These are phyloP conservation scores for Cercophora newfieldiana DNA, from an alignment of 495 filamentous ascomycete genomes.

Conservation along the genomic window DNA sequence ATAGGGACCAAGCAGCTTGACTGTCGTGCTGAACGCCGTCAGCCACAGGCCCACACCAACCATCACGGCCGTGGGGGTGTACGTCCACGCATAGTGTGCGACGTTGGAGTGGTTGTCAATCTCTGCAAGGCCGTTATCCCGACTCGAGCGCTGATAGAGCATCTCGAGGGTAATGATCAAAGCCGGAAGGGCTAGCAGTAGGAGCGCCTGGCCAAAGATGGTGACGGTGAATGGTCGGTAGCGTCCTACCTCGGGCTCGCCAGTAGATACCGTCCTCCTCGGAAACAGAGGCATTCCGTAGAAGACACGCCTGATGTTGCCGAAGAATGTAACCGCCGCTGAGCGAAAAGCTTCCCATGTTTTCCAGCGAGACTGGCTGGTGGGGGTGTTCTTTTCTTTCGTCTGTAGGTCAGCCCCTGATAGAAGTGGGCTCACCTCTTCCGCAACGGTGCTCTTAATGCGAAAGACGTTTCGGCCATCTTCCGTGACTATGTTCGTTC, in stretches of 20 bases:
- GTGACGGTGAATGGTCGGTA: constrained; percentile 1
- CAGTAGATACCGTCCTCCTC: too few species aligned
- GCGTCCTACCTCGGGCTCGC: too few species aligned
- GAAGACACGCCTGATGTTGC: too few species aligned
- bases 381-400: background rate
- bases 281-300: too few species aligned
- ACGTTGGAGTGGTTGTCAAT: background rate
- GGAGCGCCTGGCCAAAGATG: background rate
- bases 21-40: background rate
- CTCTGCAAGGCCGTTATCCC: background rate
- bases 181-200: background rate
- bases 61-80: constrained; percentile 2
- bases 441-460: background rate
- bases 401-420: background rate
- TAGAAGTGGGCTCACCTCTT: background rate
- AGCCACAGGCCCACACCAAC: background rate
- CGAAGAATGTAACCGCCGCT: too few species aligned
- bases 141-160: background rate
- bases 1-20: constrained; percentile 6
- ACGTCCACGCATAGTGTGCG: constrained; percentile 2
- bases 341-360: too few species aligned
- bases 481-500: background rate
- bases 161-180: background rate
- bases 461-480: background rate
- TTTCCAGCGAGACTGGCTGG: too few species aligned